Evolutionary conservation across 108 stramenopile genomes (phyloP).

Genomic region (Cyclotella kingstonii): DNA sequence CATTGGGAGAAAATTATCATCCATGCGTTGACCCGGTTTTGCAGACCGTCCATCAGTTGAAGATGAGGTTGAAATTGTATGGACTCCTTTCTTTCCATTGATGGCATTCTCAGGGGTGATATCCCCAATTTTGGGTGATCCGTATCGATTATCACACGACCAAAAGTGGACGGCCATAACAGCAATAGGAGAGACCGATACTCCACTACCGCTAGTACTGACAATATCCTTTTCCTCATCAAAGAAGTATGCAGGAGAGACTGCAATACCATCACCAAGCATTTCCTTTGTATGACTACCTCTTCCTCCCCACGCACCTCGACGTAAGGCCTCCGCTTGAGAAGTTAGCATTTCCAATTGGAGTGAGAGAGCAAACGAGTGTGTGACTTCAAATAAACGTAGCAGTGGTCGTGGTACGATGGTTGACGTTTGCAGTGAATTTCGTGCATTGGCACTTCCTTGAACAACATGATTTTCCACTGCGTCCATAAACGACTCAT

Average conservation of each 20-base stretch:
- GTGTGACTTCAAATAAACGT: conserved; percentile 78
- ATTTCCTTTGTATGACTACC: conserved; percentile 2
- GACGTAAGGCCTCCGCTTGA: conserved; percentile 78
- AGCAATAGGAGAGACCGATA: conserved; percentile 24
- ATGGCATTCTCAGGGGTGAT: no score
- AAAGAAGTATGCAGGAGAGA: conserved; percentile 77
- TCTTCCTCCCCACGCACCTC: conserved; percentile 68
- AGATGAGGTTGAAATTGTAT: no score
- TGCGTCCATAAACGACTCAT: conserved; percentile 1
- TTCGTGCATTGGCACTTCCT: background rate
- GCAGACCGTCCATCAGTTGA: background rate
- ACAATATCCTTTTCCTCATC: conserved; percentile 21
- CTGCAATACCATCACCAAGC: conserved; percentile 45
- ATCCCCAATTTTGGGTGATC: conserved; percentile 69
- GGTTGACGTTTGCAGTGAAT: background rate
- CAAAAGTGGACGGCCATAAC: conserved; percentile 83
- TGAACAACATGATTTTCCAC: background rate
- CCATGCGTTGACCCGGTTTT: conserved; percentile 9
- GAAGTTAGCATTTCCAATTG: conserved; percentile 82
- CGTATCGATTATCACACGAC: conserved; percentile 82
- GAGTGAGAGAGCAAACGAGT: conserved; percentile 73
- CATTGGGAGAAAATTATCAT: conserved; percentile 38
- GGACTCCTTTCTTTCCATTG: no score
- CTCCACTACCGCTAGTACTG: background rate
- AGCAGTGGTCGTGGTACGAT: conserved; percentile 64